Evolutionary conservation across 176 grass and related monocot species (phyloP), one percentile per base, ranked within the genome.

Genomic region (Saccharum spontaneum): DNA sequence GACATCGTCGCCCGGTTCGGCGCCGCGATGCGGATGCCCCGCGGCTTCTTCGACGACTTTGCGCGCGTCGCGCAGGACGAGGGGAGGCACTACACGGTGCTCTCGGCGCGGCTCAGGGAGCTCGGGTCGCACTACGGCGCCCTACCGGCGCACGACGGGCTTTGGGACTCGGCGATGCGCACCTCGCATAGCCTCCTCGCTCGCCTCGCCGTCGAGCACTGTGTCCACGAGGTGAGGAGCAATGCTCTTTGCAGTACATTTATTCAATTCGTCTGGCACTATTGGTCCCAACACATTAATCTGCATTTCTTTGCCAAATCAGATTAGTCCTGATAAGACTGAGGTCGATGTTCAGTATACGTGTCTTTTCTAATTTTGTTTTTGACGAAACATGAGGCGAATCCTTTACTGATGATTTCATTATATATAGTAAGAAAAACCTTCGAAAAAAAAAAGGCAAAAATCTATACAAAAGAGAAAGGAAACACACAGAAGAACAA

Each of bases 1-100:
- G 95, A 97, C 88, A 93, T 97, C 79, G 79, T 97, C 77, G 92
- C 95, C 57, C 90, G 95, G 18, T 94, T 94, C 67, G 92, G 95
- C 38, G 88, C 81, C 18, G 62, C 8, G 63, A 85, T 87, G 69
- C 26, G 74, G 8, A 97, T 97, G 94, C 92, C 94, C 13, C 76
- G 84, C 43, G 90, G 82, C 13, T 97, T 97, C 88, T 97, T 97
- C 88, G 88, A 87, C 23, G 95, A 97, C 84, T 94, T 97, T 65
- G 81, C 90, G 64, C 89, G 39, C 48, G 85, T 97, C 39, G 95
- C 92, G 14, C 88, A 89, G 76, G 92, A 97, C 44, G 92, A 97
- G 66, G 95, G 92, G 16, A 84, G 84, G 0, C 92, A 97, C 81
- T 97, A 92, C 78, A 46, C 67, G 0, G 64, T 97, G 80, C 92